Evolutionary conservation across 2,329 filamentous ascomycete species (phyloP).

Genomic region (Epichloe gansuensis): DNA sequence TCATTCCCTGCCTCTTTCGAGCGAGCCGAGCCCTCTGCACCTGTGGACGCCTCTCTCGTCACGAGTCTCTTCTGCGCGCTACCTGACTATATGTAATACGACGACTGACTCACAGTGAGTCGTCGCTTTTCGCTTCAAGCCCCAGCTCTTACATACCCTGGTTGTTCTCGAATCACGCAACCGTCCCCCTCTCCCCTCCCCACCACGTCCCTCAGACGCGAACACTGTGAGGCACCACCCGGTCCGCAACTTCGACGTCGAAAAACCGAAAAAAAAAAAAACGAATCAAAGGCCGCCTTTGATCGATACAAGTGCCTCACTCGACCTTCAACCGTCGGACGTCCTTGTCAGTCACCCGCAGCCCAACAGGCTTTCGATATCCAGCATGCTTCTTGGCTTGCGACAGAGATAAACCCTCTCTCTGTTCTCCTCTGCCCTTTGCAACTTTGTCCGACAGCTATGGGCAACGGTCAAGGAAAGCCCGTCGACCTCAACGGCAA

Average conservation of each 20-base stretch:
- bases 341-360: neutral
- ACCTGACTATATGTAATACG: neutral
- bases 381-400: constrained; percentile 15
- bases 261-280: neutral
- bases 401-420: constrained; percentile 12
- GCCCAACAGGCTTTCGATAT: constrained; percentile 5
- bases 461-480: constrained; percentile 95
- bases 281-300: neutral
- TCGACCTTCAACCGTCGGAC: neutral
- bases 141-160: neutral
- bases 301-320: neutral
- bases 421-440: constrained; percentile 14
- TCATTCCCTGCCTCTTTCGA: no score
- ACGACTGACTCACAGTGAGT: neutral
- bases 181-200: neutral
- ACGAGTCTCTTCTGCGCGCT: neutral
- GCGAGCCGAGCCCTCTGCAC: neutral
- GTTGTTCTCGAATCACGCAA: constrained; percentile 4
- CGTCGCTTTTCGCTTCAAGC: neutral
- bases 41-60: neutral
- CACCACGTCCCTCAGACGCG: neutral
- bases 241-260: neutral
- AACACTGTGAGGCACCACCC: neutral
- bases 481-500: constrained; percentile 85
- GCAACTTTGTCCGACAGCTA: constrained; percentile 40